Evolutionary conservation across 768 basidiomycete genomes (phyloP), one percentile per base, ranked within the genome.

Genomic region (Psilocybe subaeruginosa): DNA sequence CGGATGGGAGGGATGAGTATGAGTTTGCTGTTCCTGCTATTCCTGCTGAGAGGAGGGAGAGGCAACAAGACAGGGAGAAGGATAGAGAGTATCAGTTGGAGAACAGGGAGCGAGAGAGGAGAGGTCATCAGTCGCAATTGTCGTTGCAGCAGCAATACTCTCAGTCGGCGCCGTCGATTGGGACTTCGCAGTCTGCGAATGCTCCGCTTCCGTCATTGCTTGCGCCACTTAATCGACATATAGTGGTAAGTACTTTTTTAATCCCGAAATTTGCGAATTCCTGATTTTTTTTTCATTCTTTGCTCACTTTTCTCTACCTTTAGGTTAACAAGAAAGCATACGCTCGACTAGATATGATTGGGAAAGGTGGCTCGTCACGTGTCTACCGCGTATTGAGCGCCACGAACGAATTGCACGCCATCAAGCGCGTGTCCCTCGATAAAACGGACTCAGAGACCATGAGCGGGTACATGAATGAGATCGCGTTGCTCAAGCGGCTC

Each of bases 381-480:
- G 97, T 99, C 43, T 99, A 89, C 73, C 90, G 94, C 23, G 95
- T 97, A 7, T 81, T 98, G 71, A 91, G 86, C 70, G 78, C 83
- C 43, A 78, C 83, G 49, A 91, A 80, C 63, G 89, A 92, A 69
- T 80, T 99, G 37, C 94, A 85, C 68, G 97, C 97, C 8, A 84
- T 99, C 71, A 99, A 99, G 73, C 88, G 91, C 57, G 96, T 99
- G 39, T 86, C 91, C 14, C 80, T 99, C 19, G 94, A 97, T 73
- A 89, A 90, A 70, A 90, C 91, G 5, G 97, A 99, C 66, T 73
- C 86, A 2, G 95, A 97, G 64, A 93, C 94, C 17, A 90, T 97
- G 78, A 86, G 82, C 61, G 91, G 93, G 12, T 99, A 97, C 75
- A 91, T 94, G 85, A 98, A 98, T 72, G 97, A 99, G 80, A 98